These are phyloP conservation scores for Stereocaulon alpinum DNA, from an alignment of 495 filamentous ascomycete genomes.

Conservation along the genomic window DNA sequence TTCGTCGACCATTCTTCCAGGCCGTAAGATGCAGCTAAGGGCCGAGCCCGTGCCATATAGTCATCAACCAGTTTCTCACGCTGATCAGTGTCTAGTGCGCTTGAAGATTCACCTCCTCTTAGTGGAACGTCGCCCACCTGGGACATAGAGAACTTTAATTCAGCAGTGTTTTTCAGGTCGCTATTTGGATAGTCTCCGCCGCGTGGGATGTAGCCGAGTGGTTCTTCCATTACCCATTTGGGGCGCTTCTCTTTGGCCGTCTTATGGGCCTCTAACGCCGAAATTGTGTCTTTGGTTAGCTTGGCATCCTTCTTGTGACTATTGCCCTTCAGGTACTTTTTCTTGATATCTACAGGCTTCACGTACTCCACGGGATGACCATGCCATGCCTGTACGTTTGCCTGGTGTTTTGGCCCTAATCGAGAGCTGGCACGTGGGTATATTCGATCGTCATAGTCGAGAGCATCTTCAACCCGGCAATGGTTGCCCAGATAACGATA, in stretches of 20 bases:
- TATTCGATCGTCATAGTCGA: slow-evolving; percentile 96
- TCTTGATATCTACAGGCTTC: slow-evolving; percentile 79
- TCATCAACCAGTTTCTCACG: slow-evolving; percentile 52
- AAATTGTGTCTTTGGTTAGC: slow-evolving; percentile 64
- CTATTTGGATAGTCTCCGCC: slow-evolving; percentile 62
- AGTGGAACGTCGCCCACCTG: slow-evolving; percentile 33
- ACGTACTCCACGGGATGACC: slow-evolving; percentile 80
- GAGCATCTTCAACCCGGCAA: slow-evolving; percentile 87
- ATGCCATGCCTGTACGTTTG: slow-evolving; percentile 71
- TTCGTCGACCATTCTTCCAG: slow-evolving; percentile 68
- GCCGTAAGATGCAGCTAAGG: slow-evolving; percentile 49
- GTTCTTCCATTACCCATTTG: slow-evolving; percentile 88
- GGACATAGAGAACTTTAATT: slow-evolving; percentile 44
- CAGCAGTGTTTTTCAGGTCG: slow-evolving; percentile 45
- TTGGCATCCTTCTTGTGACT: slow-evolving; percentile 61
- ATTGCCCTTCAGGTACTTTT: slow-evolving; percentile 51
- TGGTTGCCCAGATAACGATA: slow-evolving; percentile 94
- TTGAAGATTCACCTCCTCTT: slow-evolving; percentile 40
- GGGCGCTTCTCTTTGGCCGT: slow-evolving; percentile 67
- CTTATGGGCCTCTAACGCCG: slow-evolving; percentile 72
- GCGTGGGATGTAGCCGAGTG: slow-evolving; percentile 69
- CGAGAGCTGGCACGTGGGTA: slow-evolving; percentile 93
- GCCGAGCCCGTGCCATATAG: slow-evolving; percentile 61
- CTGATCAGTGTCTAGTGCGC: slow-evolving; percentile 28
- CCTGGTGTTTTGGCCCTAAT: slow-evolving; percentile 85